These are phyloP conservation scores for Salix purpurea DNA, from an alignment of 345 rosid genomes.

Conservation along the genomic window DNA sequence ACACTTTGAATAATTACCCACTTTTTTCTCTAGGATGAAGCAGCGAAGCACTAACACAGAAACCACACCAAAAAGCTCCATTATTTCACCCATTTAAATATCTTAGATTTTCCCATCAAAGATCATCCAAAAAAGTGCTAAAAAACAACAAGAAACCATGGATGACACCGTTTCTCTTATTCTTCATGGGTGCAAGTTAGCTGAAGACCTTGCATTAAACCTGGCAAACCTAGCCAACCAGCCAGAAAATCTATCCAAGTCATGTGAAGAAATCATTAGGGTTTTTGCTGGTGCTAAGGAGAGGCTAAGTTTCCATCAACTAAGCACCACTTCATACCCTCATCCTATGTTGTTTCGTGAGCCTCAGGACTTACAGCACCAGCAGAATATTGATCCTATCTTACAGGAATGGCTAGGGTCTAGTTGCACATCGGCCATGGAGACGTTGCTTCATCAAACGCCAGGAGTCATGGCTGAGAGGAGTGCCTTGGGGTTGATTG, in stretches of 20 bases:
- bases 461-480: neutral
- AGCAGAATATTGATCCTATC: conserved; percentile 21
- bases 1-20: conserved; percentile 10
- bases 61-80: neutral
- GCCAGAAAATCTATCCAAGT: conserved; percentile 26
- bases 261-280: conserved; percentile 43
- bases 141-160: conserved; percentile 13
- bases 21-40: neutral
- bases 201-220: conserved; percentile 45
- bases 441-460: conserved; percentile 1
- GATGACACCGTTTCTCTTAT: conserved; percentile 42
- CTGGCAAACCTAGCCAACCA: conserved; percentile 27
- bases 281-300: conserved; percentile 32
- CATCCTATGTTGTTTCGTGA: neutral
- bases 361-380: conserved; percentile 15
- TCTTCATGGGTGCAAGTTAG: conserved; percentile 43
- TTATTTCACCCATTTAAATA: neutral
- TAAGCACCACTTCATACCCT: neutral
- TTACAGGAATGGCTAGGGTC: conserved; percentile 34
- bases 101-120: neutral
- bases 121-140: neutral
- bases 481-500: neutral
- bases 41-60: neutral
- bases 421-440: conserved; percentile 16
- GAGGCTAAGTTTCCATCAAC: conserved; percentile 14